phyloP scores from a whole-genome alignment of 345 rosid genomes.

The Gossypium anomalum region DNA sequence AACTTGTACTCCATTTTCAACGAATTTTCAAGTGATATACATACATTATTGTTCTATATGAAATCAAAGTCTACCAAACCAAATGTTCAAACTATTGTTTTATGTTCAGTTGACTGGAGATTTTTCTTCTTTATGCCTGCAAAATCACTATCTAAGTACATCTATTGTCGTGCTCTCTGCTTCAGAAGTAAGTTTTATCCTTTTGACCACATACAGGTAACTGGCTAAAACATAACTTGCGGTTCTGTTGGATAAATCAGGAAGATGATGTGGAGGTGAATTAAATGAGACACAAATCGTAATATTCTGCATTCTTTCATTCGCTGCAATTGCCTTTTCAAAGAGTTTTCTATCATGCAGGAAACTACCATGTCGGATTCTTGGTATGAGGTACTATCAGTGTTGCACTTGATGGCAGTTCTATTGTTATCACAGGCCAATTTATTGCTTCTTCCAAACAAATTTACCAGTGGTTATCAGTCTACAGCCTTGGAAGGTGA shows the following conservation, averaged over 20 bases:
- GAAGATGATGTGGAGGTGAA: constrained; percentile 59
- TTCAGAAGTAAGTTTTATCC: constrained; percentile 8
- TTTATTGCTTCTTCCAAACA: constrained; percentile 52
- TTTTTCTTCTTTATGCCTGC: background rate
- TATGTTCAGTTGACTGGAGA: background rate
- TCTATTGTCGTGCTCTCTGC: background rate
- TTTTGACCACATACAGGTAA: constrained; percentile 29
- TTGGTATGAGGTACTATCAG: constrained; percentile 68
- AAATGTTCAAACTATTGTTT: background rate
- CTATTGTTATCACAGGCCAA: constrained; percentile 56
- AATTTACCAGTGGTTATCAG: constrained; percentile 37
- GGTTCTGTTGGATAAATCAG: constrained; percentile 61
- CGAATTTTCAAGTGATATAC: background rate
- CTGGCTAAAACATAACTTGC: constrained; percentile 41
- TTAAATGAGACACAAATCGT: background rate
- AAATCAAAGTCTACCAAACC: background rate
- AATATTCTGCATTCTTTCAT: background rate
- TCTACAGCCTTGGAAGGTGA: constrained; percentile 58
- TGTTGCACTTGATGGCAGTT: constrained; percentile 69
- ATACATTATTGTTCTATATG: background rate
- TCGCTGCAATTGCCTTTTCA: background rate
- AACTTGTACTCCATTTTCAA: background rate
- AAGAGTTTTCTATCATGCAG: constrained; percentile 27
- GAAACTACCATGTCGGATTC: constrained; percentile 57
- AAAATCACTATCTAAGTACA: no score